These are phyloP conservation scores for Petunia hybrid DNA, from an alignment of 305 asterid species.

Conservation along the genomic window DNA sequence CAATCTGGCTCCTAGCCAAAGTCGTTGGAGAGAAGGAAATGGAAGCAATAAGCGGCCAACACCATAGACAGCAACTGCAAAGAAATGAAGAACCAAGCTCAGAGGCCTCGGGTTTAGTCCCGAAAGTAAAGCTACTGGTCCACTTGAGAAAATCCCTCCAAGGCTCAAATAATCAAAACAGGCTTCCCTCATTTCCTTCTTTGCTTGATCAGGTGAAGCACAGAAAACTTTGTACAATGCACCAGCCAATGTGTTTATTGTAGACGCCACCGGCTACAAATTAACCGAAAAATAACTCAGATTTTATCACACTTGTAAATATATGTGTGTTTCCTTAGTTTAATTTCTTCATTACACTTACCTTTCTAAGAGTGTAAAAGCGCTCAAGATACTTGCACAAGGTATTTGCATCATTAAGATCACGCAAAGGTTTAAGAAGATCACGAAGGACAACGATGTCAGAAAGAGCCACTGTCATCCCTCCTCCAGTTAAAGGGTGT, in stretches of 20 bases:
- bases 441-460: constrained; percentile 26
- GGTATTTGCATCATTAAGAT: not conserved
- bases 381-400: not conserved
- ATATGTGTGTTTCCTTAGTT: not conserved
- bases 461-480: constrained; percentile 24
- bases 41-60: constrained; percentile 23
- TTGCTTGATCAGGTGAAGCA: constrained; percentile 21
- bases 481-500: constrained; percentile 34
- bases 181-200: constrained; percentile 3
- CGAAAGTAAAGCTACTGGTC: constrained; percentile 20
- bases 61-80: constrained; percentile 23
- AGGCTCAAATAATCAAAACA: constrained; percentile 17
- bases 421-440: not conserved
- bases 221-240: not conserved
- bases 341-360: not conserved
- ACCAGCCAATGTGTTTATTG: constrained; percentile 8
- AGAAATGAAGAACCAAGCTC: constrained; percentile 5
- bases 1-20: constrained; percentile 18
- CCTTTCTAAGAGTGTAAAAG: constrained; percentile 30
- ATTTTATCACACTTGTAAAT: not conserved
- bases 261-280: constrained; percentile 26
- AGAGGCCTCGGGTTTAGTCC: constrained; percentile 23
- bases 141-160: not conserved
- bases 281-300: not conserved
- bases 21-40: constrained; percentile 27